Evolutionary conservation across 768 basidiomycete species (phyloP).

Genomic region (Tylopilus sp.): DNA sequence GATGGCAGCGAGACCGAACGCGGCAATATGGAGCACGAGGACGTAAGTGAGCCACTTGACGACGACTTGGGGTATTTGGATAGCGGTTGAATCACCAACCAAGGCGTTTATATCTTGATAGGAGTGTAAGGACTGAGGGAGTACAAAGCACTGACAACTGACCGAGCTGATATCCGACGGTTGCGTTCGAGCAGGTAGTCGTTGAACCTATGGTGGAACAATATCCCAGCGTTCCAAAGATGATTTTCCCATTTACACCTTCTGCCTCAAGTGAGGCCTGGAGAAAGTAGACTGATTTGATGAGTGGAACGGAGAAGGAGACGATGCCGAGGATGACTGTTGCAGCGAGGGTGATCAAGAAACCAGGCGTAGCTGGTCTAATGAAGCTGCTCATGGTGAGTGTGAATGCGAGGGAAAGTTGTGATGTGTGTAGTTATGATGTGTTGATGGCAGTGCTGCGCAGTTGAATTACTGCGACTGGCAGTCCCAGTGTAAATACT

Average conservation of each 20-base stretch:
- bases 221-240: constrained; percentile 89
- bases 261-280: constrained; percentile 57
- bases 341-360: constrained; percentile 76
- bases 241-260: constrained; percentile 57
- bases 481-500: constrained; percentile 36
- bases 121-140: constrained; percentile 6
- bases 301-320: constrained; percentile 84
- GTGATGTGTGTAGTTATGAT: neutral
- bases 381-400: constrained; percentile 54
- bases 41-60: constrained; percentile 97
- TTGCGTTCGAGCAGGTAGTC: constrained; percentile 73
- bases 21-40: constrained; percentile 88
- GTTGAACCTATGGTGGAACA: constrained; percentile 58
- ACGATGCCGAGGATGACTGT: constrained; percentile 80
- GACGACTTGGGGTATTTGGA: constrained; percentile 76
- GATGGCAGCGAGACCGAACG: constrained; percentile 66
- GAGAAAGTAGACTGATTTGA: constrained; percentile 90
- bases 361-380: constrained; percentile 88
- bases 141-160: constrained; percentile 29
- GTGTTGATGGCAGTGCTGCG: constrained; percentile 16
- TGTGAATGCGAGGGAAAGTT: neutral
- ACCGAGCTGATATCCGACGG: constrained; percentile 88
- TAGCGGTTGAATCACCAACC: constrained; percentile 59
- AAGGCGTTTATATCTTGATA: constrained; percentile 74
- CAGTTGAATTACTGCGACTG: neutral